These are phyloP conservation scores for Plenodomus biglobosus DNA, from an alignment of 2,329 filamentous ascomycete genomes.

Conservation along the genomic window DNA sequence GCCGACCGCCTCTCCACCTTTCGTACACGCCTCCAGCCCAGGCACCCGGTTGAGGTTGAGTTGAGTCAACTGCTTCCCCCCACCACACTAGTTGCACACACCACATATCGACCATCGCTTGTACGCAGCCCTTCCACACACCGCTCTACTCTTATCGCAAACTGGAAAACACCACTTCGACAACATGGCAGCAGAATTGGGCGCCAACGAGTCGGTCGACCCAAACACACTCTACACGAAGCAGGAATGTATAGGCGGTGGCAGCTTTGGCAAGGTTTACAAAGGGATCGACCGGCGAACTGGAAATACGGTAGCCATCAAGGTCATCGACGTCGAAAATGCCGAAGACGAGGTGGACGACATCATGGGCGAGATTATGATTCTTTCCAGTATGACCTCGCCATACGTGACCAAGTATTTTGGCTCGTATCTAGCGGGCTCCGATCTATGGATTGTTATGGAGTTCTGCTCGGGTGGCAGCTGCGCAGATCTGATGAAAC, in stretches of 20 bases:
- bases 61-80: background rate
- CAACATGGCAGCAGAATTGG: conserved; percentile 32
- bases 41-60: background rate
- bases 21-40: background rate
- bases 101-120: background rate
- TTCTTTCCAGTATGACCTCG: conserved; percentile 92
- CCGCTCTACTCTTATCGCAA: background rate
- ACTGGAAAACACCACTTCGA: background rate
- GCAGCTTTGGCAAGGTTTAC: conserved; percentile 98
- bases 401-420: conserved; percentile 98
- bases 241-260: conserved; percentile 72
- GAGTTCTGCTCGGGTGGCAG: conserved; percentile 97
- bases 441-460: conserved; percentile 99
- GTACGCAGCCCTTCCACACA: background rate
- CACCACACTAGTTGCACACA: background rate
- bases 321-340: conserved; percentile 98
- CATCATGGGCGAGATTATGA: conserved; percentile 98
- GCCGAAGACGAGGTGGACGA: conserved; percentile 99
- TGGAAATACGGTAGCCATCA: conserved; percentile 94
- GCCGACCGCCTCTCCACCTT: background rate
- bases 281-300: conserved; percentile 96
- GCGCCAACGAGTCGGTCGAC: conserved; percentile 63
- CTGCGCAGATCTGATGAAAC: conserved; percentile 94
- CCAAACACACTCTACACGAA: conserved; percentile 92
- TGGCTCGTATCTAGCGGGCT: conserved; percentile 93